A percentile compares a stretch with the other conserved stretches of the same genome.
phyloP scores from a whole-genome alignment of 1,284 basidiomycete species.

The Leccinum subrobustum region DNA sequence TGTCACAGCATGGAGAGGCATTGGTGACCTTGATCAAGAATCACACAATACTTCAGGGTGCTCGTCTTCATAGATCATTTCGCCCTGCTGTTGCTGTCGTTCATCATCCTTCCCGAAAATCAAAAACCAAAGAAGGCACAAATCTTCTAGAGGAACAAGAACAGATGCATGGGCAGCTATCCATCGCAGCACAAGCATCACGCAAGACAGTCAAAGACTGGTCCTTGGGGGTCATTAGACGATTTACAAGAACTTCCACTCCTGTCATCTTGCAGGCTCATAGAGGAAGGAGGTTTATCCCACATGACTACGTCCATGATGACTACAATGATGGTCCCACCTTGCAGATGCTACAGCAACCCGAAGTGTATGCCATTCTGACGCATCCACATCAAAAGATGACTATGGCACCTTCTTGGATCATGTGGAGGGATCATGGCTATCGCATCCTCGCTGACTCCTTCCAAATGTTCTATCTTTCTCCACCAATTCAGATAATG shows the following conservation, averaged over 20 bases:
- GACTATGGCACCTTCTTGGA: constrained; percentile 5
- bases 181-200: background rate
- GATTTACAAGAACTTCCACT: background rate
- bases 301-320: constrained; percentile 1
- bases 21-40: background rate
- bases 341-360: constrained; percentile 10
- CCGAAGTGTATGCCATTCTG: constrained; percentile 5
- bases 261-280: background rate
- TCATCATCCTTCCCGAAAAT: background rate
- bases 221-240: background rate
- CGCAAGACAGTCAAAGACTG: background rate
- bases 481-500: background rate
- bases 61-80: background rate
- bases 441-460: constrained; percentile 6
- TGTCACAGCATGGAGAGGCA: background rate
- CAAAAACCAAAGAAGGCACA: background rate
- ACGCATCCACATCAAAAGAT: background rate
- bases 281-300: background rate
- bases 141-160: background rate
- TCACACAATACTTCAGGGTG: constrained; percentile 5
- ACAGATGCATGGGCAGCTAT: background rate
- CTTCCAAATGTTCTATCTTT: constrained; percentile 21
- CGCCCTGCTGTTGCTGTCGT: background rate
- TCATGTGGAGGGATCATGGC: constrained; percentile 18
- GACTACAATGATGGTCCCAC: constrained; percentile 15